A percentile compares a stretch with the other conserved stretches of the same genome.
These are phyloP conservation scores for Aegilops umbellulata DNA, from an alignment of 176 grass and related monocot genomes.

Conservation along the genomic window DNA sequence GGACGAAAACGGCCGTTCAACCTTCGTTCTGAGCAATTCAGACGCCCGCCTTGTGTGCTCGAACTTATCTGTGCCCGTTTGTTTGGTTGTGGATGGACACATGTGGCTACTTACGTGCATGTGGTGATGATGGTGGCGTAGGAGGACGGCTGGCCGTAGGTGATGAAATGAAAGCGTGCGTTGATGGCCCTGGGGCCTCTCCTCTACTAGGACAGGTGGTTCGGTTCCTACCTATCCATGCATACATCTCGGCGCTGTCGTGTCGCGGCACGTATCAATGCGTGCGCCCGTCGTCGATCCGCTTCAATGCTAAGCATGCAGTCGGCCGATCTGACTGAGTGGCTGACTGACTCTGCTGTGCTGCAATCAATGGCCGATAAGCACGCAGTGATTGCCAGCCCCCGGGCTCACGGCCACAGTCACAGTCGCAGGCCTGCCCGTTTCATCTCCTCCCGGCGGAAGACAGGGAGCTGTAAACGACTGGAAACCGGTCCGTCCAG, in stretches of 20 bases:
- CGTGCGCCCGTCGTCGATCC: neutral
- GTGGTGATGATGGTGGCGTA: neutral
- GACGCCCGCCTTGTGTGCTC: too few relatives aligned
- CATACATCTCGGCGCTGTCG: too few relatives aligned
- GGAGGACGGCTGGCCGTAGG: slow-evolving; percentile 11
- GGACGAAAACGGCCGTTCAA: neutral
- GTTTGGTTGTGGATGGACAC: neutral
- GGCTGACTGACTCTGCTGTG: neutral
- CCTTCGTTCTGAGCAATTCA: neutral
- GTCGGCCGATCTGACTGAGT: slow-evolving; percentile 38
- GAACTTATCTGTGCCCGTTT: neutral
- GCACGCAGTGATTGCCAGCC: slow-evolving; percentile 19
- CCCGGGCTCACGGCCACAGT: neutral
- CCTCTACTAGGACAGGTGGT: too few relatives aligned
- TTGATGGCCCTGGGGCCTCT: neutral
- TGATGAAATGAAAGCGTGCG: neutral
- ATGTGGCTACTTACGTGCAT: neutral
- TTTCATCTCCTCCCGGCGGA: neutral
- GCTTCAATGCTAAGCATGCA: slow-evolving; percentile 28
- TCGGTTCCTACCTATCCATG: too few relatives aligned
- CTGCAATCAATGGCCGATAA: slow-evolving; percentile 35
- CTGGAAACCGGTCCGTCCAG: slow-evolving; percentile 15
- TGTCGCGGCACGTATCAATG: slow-evolving; percentile 25
- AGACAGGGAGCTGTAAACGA: slow-evolving; percentile 2
- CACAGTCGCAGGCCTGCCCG: neutral